Base-by-base conservation (phyloP, 208 protist species). In the Trypanosoma mega region DNA sequence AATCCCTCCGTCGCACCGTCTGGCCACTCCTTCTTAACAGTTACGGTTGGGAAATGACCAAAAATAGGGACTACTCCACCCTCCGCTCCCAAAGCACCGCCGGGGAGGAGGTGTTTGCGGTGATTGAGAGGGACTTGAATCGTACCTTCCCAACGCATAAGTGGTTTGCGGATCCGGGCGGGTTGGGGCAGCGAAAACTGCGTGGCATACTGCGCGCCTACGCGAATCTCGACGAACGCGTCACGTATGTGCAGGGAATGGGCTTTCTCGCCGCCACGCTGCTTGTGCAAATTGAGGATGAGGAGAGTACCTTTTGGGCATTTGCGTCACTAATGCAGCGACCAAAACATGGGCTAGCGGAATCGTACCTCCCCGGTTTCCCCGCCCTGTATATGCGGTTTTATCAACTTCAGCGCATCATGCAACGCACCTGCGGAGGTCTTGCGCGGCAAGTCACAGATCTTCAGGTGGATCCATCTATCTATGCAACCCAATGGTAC, bases 241-340 rank as follows among this genome's bases (percentile, higher is more conserved):
- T 95, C 6, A 89, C 88, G 21, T 97, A 97, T 71, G 87, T 82
- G 41, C 93, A 97, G 48, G 93, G 93, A 27, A 96, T 97, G 90
- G 85, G 71, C 31, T 97, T 96, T 62, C 59, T 97, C 33, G 88
- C 78, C 4, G 85, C 81, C 0, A 94, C 90, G 16, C 69, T 95
- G 8, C 71, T 95, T 18, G 44, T 96, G 9, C 72, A 91, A 46
- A 61, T 96, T n/a, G 68, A 81, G 47, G 58, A 78, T 41, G 93
- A 97, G 74, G 81, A 95, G 56, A 63, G 74, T 33, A 74, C 80
- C 8, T 97, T 97, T 54, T 95, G 89, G 82, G 74, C 75, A 14
- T 89, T 97, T 54, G 74, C 78, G 12, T 74, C 80, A 3, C 47
- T 97, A 9, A 96, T 97, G 90, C 71, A 94, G 36, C 26, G 80